These are phyloP conservation scores for Gliomastix tumulicola DNA, from an alignment of 2,329 filamentous ascomycete genomes.

Conservation along the genomic window DNA sequence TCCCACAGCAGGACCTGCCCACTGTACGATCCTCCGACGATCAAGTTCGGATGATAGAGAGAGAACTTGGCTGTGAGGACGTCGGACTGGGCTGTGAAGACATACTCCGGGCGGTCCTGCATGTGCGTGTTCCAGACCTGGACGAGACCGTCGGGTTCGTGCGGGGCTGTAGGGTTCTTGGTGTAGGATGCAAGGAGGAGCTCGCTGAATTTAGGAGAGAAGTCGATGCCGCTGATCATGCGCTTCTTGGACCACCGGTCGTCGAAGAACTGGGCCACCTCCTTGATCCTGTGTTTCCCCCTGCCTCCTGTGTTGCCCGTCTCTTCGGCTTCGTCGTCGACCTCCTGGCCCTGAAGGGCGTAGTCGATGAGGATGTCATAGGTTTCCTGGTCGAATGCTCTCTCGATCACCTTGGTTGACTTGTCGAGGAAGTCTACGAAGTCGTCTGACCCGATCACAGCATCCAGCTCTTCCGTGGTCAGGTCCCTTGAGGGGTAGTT, in stretches of 20 bases:
- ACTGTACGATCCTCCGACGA: conserved; percentile 92
- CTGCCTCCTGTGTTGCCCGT: conserved; percentile 62
- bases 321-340: conserved; percentile 78
- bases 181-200: conserved; percentile 92
- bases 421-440: conserved; percentile 94
- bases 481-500: conserved; percentile 77
- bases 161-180: conserved; percentile 90
- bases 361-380: conserved; percentile 97
- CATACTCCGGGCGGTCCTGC: conserved; percentile 89
- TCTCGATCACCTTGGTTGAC: conserved; percentile 94
- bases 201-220: conserved; percentile 92
- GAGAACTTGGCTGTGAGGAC: conserved; percentile 95
- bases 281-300: conserved; percentile 70
- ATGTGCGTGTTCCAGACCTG: conserved; percentile 97
- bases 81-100: conserved; percentile 94
- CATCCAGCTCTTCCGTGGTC: conserved; percentile 77
- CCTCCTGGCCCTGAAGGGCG: conserved; percentile 67
- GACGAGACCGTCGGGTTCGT: conserved; percentile 87
- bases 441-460: conserved; percentile 85
- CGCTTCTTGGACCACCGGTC: conserved; percentile 95
- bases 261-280: conserved; percentile 90
- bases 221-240: conserved; percentile 93
- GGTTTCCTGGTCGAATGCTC: conserved; percentile 80
- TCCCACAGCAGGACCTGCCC: conserved; percentile 97
- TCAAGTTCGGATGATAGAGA: conserved; percentile 95